Conservation (phyloP, 106 monocot species). For the Gastrodia elata region DNA sequence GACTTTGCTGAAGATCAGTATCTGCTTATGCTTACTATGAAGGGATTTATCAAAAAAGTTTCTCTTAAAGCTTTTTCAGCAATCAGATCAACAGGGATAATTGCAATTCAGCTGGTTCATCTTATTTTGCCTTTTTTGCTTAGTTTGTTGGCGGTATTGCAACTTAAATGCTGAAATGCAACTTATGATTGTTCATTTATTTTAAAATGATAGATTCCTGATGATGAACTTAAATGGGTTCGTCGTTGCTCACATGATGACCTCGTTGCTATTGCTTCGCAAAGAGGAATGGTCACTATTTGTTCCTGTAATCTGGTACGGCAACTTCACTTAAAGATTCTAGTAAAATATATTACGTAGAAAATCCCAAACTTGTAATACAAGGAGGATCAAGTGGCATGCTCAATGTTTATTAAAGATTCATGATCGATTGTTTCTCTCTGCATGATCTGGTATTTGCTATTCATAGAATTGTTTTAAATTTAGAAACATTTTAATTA, state of each 20-base stretch:
- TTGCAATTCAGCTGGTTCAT: conserved; percentile 94
- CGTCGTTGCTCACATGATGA: conserved; percentile 70
- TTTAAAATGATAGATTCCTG: conserved; percentile 47
- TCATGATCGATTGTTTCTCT: background rate
- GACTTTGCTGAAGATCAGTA: conserved; percentile 86
- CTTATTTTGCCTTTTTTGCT: background rate
- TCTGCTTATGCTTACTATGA: conserved; percentile 76
- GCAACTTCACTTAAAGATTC: background rate
- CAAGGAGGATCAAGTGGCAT: background rate
- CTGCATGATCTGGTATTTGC: background rate
- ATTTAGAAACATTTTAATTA: background rate
- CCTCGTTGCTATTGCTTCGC: conserved; percentile 85
- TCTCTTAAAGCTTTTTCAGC: conserved; percentile 83
- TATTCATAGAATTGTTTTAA: background rate
- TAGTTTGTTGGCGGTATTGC: background rate
- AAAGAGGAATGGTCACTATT: conserved; percentile 82
- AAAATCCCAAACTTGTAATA: background rate
- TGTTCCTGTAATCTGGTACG: conserved; percentile 76
- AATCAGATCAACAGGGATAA: conserved; percentile 83
- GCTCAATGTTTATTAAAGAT: background rate
- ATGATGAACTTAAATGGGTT: conserved; percentile 97
- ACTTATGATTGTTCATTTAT: background rate
- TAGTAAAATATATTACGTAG: background rate
- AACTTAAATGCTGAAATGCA: background rate
- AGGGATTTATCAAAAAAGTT: conserved; percentile 97